Evolutionary conservation across 2,329 filamentous ascomycete species (phyloP).

Genomic region (Ophiostoma sp.): DNA sequence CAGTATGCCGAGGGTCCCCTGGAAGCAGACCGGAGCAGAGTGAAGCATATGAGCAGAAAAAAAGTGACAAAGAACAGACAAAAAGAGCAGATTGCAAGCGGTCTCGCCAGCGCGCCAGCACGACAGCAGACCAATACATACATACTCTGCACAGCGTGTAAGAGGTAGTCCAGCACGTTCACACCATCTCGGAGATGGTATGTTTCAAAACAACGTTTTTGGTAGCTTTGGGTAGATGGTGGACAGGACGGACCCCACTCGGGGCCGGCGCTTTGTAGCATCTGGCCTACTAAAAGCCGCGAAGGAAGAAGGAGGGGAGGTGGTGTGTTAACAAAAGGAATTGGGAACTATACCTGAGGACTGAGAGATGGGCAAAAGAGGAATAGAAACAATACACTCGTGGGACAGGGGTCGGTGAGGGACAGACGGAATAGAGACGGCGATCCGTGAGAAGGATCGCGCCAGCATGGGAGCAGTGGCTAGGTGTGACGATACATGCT

Average conservation of each 20-base stretch:
- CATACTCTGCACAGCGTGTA: background rate
- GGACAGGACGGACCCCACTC: background rate
- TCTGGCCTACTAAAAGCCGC: background rate
- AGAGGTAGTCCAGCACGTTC: background rate
- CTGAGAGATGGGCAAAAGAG: too few species aligned
- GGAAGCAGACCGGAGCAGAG: too few species aligned
- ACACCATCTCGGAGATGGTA: background rate
- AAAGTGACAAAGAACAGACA: background rate
- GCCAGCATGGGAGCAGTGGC: background rate
- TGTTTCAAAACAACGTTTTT: background rate
- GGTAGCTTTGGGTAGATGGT: background rate
- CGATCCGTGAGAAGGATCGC: background rate
- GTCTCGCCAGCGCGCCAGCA: background rate
- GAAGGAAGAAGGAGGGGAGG: background rate
- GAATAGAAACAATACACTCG: too few species aligned
- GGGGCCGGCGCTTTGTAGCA: background rate
- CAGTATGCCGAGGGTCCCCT: background rate
- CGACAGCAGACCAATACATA: background rate
- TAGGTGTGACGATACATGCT: too few species aligned
- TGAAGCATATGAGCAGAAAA: background rate
- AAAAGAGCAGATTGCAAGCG: background rate
- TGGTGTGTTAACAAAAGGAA: background rate
- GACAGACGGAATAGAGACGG: background rate
- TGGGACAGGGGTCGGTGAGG: background rate
- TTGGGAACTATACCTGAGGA: background rate